phyloP scores from a whole-genome alignment of 345 rosid genomes.

The Populus ilicifolia region DNA sequence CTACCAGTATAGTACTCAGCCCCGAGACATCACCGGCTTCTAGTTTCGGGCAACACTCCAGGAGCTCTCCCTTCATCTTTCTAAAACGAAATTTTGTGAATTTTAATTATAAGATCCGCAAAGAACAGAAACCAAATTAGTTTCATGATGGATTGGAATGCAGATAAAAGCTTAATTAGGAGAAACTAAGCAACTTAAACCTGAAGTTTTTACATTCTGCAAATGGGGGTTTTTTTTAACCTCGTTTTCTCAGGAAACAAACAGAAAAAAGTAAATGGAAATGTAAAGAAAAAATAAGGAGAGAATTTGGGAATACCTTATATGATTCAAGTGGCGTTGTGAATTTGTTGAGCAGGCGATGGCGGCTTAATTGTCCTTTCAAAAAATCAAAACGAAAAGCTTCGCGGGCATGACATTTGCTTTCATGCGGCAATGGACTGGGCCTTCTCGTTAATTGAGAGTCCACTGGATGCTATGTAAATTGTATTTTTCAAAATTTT shows the following conservation, averaged over 20 bases:
- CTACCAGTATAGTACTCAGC: conserved; percentile 74
- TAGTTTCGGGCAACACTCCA: conserved; percentile 5
- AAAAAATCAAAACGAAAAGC: neutral
- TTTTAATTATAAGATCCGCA: neutral
- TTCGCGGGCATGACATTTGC: conserved; percentile 6
- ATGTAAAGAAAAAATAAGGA: neutral
- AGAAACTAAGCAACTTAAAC: neutral
- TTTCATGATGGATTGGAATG: neutral
- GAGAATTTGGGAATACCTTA: neutral
- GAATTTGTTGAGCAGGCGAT: neutral
- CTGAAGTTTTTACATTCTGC: neutral
- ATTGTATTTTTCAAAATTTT: too few species aligned
- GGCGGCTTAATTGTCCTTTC: neutral
- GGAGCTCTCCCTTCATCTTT: conserved; percentile 5
- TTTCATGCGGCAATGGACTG: neutral
- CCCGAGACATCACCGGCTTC: conserved; percentile 54
- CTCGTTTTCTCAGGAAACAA: neutral
- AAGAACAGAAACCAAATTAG: neutral
- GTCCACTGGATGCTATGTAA: too few species aligned
- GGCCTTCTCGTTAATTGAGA: neutral
- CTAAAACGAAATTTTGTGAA: neutral
- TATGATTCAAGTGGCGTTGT: neutral
- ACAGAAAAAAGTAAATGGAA: neutral
- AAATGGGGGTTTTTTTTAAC: neutral
- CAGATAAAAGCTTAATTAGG: neutral